Base-by-base conservation (phyloP, 2,329 filamentous ascomycete species). In the Penicillium sp. region DNA sequence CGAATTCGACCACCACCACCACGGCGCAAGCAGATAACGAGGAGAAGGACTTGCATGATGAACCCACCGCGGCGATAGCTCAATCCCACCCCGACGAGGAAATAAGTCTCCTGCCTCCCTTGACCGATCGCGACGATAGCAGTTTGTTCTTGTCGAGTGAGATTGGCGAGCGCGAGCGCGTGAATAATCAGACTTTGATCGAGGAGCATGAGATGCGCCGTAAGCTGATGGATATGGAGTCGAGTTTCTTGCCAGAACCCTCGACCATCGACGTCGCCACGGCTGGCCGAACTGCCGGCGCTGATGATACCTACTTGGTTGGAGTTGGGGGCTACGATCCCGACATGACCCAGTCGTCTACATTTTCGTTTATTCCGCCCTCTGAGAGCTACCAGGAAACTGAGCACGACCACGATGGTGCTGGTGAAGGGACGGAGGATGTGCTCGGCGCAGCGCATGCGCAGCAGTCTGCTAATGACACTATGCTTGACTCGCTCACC, bases 151-250 rank as follows among this genome's bases (percentile, higher is more conserved):
- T 69, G 50, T 73, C 70, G 30, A 70, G 68, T 59, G 72, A 77
- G 62, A 71, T 76, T 61, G 73, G 71, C 58, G 73, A 75, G 47
- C 69, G 71, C 53, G 72, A 77, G 53, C 73, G 70, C 53, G 66
- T 63, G 40, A 75, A 75, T 40, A 79, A 80, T 54, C 76, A 79
- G 59, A 81, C 78, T 0, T 70, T 79, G 30, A 70, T 87, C 38
- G 81, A 86, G 67, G 86, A 88, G 72, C 78, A 78, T 56, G 85
- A 87, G 68, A 87, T 88, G 84, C 82, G 83, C 66, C 80, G 82
- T 60, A 84, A 84, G 65, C 73, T 89, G 65, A 82, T 86, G 80
- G 86, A 89, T 66, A 81, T 88, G 59, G 86, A 88, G 71, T 88
- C 86, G 3, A 88, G 86, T 69, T 88, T 89, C 67, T 64, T 88